phyloP scores from a whole-genome alignment of 208 protist genomes.

The Leishmania major region DNA sequence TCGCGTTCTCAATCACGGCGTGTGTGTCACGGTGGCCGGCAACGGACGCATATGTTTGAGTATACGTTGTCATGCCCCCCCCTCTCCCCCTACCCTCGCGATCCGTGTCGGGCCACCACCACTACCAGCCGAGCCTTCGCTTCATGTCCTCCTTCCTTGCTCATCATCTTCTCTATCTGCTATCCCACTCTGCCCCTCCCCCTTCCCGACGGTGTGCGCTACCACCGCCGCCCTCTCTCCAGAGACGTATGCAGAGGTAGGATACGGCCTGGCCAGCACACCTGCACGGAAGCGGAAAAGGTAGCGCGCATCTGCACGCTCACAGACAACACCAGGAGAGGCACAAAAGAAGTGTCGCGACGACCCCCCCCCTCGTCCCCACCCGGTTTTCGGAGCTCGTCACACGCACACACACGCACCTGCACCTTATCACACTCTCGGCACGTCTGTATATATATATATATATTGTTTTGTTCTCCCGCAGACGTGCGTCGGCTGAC shows the following conservation, averaged over 20 bases:
- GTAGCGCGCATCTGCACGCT: background rate
- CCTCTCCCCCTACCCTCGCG: background rate
- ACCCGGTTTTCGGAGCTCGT: background rate
- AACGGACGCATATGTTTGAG: background rate
- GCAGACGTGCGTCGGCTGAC: background rate
- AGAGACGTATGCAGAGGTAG: background rate
- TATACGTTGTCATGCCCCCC: background rate
- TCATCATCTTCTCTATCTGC: background rate
- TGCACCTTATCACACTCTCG: background rate
- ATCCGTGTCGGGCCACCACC: no score
- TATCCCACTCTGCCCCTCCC: background rate
- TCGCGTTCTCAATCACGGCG: background rate
- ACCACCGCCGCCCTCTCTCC: background rate
- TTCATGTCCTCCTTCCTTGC: no score
- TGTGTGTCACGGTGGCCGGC: background rate
- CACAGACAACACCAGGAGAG: background rate
- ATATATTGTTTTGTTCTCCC: no score
- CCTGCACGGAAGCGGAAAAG: background rate
- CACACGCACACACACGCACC: background rate
- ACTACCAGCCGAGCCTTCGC: no score
- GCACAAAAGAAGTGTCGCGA: background rate
- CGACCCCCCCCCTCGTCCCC: background rate
- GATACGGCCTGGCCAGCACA: background rate
- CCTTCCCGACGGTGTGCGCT: background rate
- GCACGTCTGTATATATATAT: background rate